A percentile compares a stretch with the other conserved stretches of the same genome.
Conservation (phyloP, 1,284 basidiomycete species). For the Ustilago hordei region DNA sequence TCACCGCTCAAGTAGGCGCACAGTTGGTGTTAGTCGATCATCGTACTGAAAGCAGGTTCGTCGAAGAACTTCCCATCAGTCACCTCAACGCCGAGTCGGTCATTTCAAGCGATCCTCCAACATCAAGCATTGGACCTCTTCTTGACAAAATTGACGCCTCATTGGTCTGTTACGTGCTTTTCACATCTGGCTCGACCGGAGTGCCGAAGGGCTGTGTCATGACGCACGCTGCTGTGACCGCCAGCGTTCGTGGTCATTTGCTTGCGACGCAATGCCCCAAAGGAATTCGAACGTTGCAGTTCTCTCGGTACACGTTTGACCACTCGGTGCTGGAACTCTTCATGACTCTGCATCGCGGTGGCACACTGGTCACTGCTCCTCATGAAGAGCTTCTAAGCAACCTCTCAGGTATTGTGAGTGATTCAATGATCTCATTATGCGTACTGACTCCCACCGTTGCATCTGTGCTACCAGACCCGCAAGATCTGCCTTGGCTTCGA, state of each 20-base stretch:
- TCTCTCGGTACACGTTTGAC: background rate
- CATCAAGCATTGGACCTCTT: background rate
- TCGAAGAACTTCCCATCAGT: background rate
- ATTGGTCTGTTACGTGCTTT: background rate
- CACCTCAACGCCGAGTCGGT: background rate
- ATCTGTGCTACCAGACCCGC: background rate
- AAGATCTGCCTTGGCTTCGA: background rate
- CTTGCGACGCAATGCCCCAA: background rate
- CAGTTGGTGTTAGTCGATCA: background rate
- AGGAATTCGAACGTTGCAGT: background rate
- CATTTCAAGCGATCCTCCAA: background rate
- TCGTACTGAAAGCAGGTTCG: background rate
- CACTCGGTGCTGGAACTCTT: constrained; percentile 1
- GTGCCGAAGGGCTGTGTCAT: background rate
- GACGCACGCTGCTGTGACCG: background rate
- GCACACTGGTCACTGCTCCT: background rate
- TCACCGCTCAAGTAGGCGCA: background rate
- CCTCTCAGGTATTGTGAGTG: background rate
- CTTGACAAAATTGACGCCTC: background rate
- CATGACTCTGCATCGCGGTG: background rate
- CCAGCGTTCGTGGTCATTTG: background rate
- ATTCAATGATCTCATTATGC: background rate
- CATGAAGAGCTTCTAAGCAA: background rate
- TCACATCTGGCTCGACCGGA: background rate
- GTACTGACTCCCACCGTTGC: background rate